Evolutionary conservation across 495 filamentous ascomycete genomes (phyloP), one percentile per base, ranked within the genome.

Genomic region (Astrothelium macrocarpum): DNA sequence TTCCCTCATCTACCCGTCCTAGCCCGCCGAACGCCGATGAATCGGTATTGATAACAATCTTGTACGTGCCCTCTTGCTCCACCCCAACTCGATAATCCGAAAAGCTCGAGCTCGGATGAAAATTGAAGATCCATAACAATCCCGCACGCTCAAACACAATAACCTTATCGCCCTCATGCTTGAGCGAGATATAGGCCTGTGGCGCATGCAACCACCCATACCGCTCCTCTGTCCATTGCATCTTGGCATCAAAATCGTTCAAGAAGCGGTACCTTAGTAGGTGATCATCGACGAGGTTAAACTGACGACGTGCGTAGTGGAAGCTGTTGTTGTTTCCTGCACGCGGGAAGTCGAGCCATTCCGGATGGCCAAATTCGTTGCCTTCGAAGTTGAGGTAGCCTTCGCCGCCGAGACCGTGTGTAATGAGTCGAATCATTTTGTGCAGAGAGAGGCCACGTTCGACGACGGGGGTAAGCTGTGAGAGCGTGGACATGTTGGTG

Each of bases 311-410:
- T 1, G 94, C 94, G 74, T 97, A 98, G 86, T 91, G 94, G 84
- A 90, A 98, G 66, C 88, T 92, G 75, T 97, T 97, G 71, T 87
- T 77, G 80, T 98, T 98, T 56, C 95, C 94, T 65, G 82, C 91
- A 32, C 94, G 88, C 12, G 94, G 94, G 77, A 98, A 98, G 74
- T 98, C 94, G 62, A 98, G 90, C 94, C 94, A 98, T 78, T 98
- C 94, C 0, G 94, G 94, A 74, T 98, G 94, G 1, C 94, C 94
- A 74, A 98, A 98, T 74, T 98, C 94, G 75, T 98, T 98, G 65
- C 93, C 94, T 76, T 96, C 91, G 70, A 98, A 98, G 78, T 97
- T 97, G 61, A 97, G 90, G 70, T 95, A 98, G 43, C 92, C 94
- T 76, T 98, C 94, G 66, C 94, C 94, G 59, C 95, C 94, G n/a